These are phyloP conservation scores for Aspergillus uvarum DNA, from an alignment of 2,329 filamentous ascomycete species.

Conservation along the genomic window DNA sequence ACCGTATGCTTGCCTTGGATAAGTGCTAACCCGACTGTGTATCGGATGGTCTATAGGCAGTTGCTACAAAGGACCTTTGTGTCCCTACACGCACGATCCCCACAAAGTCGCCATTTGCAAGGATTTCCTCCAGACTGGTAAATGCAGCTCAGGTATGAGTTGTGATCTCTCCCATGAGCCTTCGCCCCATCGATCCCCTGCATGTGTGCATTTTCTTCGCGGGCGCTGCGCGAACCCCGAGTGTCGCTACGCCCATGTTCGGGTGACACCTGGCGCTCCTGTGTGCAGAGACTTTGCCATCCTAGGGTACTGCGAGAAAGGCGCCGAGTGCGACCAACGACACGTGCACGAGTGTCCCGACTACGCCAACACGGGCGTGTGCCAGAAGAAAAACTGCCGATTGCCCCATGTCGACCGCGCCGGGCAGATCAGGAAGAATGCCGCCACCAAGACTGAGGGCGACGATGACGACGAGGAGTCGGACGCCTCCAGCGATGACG, in stretches of 20 bases:
- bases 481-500: slow-evolving; percentile 78
- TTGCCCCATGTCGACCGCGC: slow-evolving; percentile 85
- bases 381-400: slow-evolving; percentile 77
- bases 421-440: slow-evolving; percentile 67
- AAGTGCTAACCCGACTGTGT: slow-evolving; percentile 29
- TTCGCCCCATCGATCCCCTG: slow-evolving; percentile 77
- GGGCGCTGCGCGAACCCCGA: slow-evolving; percentile 84
- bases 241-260: slow-evolving; percentile 84
- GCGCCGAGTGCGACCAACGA: slow-evolving; percentile 71
- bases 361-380: slow-evolving; percentile 86
- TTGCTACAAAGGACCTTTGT: slow-evolving; percentile 77
- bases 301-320: slow-evolving; percentile 85
- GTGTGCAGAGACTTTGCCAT: slow-evolving; percentile 84
- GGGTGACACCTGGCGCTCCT: slow-evolving; percentile 70
- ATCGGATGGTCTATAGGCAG: slow-evolving; percentile 64
- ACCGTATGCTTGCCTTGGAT: slow-evolving; percentile 18
- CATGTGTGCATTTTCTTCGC: slow-evolving; percentile 85
- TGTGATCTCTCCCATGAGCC: slow-evolving; percentile 92
- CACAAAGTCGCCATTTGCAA: slow-evolving; percentile 88
- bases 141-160: slow-evolving; percentile 71
- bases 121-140: slow-evolving; percentile 75
- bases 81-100: slow-evolving; percentile 79
- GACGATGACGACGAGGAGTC: slow-evolving; percentile 56
- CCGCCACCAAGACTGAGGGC: slow-evolving; percentile 42
- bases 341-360: slow-evolving; percentile 94